Conservation (phyloP, 495 filamentous ascomycete species). For the Pseudevernia furfuracea region DNA sequence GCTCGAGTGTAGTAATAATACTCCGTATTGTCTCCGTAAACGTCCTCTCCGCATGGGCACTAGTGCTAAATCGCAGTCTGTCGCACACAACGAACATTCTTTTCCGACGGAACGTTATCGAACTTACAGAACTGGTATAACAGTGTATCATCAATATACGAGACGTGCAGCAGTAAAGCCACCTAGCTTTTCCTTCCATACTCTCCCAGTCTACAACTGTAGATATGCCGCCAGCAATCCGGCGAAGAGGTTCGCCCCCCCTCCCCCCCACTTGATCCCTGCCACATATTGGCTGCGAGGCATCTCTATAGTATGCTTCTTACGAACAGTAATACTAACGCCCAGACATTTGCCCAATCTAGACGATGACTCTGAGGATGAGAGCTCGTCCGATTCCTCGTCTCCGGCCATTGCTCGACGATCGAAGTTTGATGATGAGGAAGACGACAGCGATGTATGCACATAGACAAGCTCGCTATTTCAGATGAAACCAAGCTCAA, state of each 20-base stretch:
- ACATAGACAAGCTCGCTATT: background rate
- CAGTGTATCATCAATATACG: background rate
- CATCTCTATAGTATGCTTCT: background rate
- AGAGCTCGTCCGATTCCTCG: constrained; percentile 50
- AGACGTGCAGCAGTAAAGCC: background rate
- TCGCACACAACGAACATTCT: background rate
- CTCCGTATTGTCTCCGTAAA: background rate
- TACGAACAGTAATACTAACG: background rate
- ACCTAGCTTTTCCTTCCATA: background rate
- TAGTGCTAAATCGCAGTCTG: background rate
- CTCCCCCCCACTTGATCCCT: background rate
- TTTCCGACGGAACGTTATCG: background rate
- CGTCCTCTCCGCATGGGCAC: constrained; percentile 1
- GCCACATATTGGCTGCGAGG: background rate
- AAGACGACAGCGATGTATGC: constrained; percentile 79
- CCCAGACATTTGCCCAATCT: constrained; percentile 16
- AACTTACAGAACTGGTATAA: background rate
- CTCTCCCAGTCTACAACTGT: background rate
- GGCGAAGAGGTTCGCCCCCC: constrained; percentile 9
- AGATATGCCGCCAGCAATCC: constrained; percentile 10
- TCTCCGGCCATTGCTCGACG: constrained; percentile 54
- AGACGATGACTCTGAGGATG: constrained; percentile 64
- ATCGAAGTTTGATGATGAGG: constrained; percentile 86
- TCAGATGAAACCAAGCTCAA: constrained; percentile 18
- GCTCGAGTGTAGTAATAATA: too few species aligned